Evolutionary conservation across 2,329 filamentous ascomycete genomes (phyloP).

Genomic region (Pseudogymnoascus sp.): DNA sequence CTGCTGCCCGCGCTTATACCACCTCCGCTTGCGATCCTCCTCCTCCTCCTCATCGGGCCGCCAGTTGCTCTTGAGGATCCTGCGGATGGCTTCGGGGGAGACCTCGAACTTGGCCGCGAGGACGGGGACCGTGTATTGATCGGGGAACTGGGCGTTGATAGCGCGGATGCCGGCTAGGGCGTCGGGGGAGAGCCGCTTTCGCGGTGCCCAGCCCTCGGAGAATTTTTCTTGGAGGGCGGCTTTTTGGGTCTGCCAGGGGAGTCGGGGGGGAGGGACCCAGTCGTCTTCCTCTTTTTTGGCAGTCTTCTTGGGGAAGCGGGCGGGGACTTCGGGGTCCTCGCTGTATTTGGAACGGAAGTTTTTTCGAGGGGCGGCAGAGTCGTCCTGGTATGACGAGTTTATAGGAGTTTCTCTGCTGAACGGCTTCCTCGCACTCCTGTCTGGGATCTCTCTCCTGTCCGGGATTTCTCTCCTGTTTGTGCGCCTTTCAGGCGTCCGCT

Average conservation of each 20-base stretch:
- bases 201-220: constrained; percentile 69
- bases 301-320: neutral
- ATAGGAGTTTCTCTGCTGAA: neutral
- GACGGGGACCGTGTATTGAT: constrained; percentile 63
- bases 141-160: constrained; percentile 68
- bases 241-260: constrained; percentile 71
- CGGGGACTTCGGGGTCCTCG: neutral
- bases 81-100: constrained; percentile 77
- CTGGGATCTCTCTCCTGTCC: neutral
- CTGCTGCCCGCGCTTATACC: constrained; percentile 51
- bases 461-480: neutral
- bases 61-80: constrained; percentile 79
- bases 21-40: constrained; percentile 47
- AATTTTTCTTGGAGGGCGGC: constrained; percentile 69
- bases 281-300: constrained; percentile 11
- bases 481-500: neutral
- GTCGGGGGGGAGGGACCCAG: constrained; percentile 25
- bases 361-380: neutral
- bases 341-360: neutral
- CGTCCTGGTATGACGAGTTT: neutral
- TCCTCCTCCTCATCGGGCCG: constrained; percentile 49
- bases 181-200: constrained; percentile 83
- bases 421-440: neutral
- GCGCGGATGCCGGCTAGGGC: constrained; percentile 83
- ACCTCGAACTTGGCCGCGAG: constrained; percentile 75